Base-by-base conservation (phyloP, 352 stramenopile genomes). In the Stephanocyclus meneghinianus region DNA sequence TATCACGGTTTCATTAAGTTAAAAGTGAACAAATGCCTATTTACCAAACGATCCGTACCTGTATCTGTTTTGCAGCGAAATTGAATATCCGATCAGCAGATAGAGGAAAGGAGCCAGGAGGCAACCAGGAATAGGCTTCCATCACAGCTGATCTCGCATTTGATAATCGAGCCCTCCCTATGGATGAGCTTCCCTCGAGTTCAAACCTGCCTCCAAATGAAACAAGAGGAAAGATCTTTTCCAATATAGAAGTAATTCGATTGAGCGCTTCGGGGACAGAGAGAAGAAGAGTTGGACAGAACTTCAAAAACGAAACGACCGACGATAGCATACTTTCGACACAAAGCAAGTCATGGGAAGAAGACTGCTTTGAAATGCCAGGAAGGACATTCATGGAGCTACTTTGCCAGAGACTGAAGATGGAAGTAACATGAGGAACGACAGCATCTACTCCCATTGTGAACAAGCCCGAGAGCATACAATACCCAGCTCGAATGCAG, bases 81-180 rank as follows among this genome's bases (percentile, higher is more conserved):
- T 56, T 78, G 72, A 93, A 94, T 26, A 94, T 86, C n/a, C 81
- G 76, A 77, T 93, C 87, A 9, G 90, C 88, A 64, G 85, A 86
- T 74, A 92, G 84, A n/a, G 88, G 88, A 47, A 88, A 94, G 40
- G 87, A 93, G 18, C 90, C 90, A 63, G 90, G 85, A 63, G 90
- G 90, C 3, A 94, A 67, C 90, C 88, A 94, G 37, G 85, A 83
- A 71, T 93, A 94, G 7, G 90, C 86, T 71, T 94, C 89, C 74
- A 94, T 81, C 9, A 94, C 80, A 29, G 86, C 90, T 37, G 88
- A 86, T 71, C 87, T 91, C 32, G 86, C 76, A 62, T 83, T 92
- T 29, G 92, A 87, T 6, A 91, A 62, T 47, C 85, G 65, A n/a
- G 74, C 65, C 32, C 74, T 80, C 29, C 80, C 83, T 44, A 78